phyloP scores from a whole-genome alignment of 208 protist species.

The Strigomonas galati region DNA sequence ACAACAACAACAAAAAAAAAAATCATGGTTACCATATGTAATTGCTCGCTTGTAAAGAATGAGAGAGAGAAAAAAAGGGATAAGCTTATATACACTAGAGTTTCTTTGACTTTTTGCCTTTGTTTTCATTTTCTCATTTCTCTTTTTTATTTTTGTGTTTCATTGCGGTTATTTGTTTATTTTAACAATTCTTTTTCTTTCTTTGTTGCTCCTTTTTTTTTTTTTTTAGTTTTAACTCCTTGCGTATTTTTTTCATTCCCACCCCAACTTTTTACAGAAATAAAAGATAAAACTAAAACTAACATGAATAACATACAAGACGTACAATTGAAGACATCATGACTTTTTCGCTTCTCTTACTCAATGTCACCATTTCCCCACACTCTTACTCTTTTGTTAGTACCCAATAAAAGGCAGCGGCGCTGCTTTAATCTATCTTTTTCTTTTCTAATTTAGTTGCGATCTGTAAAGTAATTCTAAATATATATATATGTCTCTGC shows the following conservation, averaged over 20 bases:
- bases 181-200: background rate
- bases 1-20: too few relatives aligned
- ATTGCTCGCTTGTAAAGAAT: too few relatives aligned
- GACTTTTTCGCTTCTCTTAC: background rate
- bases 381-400: constrained; percentile 1
- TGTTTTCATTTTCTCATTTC: background rate
- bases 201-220: background rate
- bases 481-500: too few relatives aligned
- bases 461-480: too few relatives aligned
- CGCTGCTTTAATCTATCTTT: too few relatives aligned
- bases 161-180: background rate
- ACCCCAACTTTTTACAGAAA: background rate
- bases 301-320: background rate
- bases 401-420: too few relatives aligned
- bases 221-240: background rate
- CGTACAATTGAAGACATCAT: background rate
- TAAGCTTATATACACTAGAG: too few relatives aligned
- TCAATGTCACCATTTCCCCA: background rate
- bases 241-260: background rate
- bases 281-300: background rate
- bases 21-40: too few relatives aligned
- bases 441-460: too few relatives aligned
- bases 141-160: background rate
- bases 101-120: too few relatives aligned
- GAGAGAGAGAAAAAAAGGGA: too few relatives aligned